Percentiles rank a stretch among this genome's conserved stretches.
These are phyloP conservation scores for Kazachstania sp. DNA, from an alignment of 1,139 yeast genomes.

Conservation along the genomic window DNA sequence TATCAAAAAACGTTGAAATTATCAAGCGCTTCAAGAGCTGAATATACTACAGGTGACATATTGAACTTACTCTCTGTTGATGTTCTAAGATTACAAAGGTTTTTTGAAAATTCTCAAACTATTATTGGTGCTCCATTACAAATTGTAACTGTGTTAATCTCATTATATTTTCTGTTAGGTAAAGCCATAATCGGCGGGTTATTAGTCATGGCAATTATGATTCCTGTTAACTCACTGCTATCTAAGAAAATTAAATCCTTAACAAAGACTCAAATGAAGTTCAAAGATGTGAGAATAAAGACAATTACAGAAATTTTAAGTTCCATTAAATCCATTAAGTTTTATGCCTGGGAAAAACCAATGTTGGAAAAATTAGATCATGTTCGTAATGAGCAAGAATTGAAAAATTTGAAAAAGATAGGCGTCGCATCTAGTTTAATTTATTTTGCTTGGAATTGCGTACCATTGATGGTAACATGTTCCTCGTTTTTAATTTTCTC, in stretches of 20 bases:
- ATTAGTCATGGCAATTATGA: slow-evolving; percentile 42
- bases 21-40: slow-evolving; percentile 40
- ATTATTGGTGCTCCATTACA: slow-evolving; percentile 55
- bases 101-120: slow-evolving; percentile 45
- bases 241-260: slow-evolving; percentile 42
- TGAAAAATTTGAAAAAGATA: slow-evolving; percentile 40
- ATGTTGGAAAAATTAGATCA: slow-evolving; percentile 44
- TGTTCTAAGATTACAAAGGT: slow-evolving; percentile 45
- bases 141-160: slow-evolving; percentile 43
- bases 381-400: slow-evolving; percentile 46
- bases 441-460: slow-evolving; percentile 53
- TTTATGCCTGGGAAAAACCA: slow-evolving; percentile 70
- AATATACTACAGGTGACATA: slow-evolving; percentile 48
- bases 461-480: slow-evolving; percentile 59
- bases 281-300: slow-evolving; percentile 53
- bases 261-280: slow-evolving; percentile 56
- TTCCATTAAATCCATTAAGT: slow-evolving; percentile 58
- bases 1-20: slow-evolving; percentile 44
- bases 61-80: slow-evolving; percentile 53
- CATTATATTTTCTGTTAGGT: slow-evolving; percentile 54
- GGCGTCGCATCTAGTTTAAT: slow-evolving; percentile 41
- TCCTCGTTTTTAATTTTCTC: slow-evolving; percentile 53
- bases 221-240: slow-evolving; percentile 49
- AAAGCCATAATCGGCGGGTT: slow-evolving; percentile 56
- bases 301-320: slow-evolving; percentile 53